Evolutionary conservation across 2,329 filamentous ascomycete genomes (phyloP), one percentile per base, ranked within the genome.

Genomic region (Xylaria sp.): DNA sequence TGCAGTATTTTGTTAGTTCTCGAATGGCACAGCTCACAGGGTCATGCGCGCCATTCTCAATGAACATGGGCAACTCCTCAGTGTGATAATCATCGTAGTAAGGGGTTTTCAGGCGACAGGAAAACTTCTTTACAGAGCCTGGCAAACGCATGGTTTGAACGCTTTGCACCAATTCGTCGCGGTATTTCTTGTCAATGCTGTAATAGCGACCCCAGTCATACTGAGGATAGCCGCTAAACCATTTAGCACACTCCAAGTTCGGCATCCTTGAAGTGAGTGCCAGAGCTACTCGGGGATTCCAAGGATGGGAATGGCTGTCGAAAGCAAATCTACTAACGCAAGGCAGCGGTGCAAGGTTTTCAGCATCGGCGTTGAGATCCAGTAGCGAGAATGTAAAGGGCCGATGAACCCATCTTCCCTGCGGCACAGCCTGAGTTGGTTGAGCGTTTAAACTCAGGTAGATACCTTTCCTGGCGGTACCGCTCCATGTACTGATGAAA

Each of bases 1-100:
- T 50, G 64, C 64, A 66, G 13, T 61, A 18, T 23, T 18, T 56
- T 20, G 64, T 66, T 0, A 61, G 13, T n/a, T 55, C 18, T 9
- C 64, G 57, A 10, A 66, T 37, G 15, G 57, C 64, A 41, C n/a
- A 50, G 41, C 64, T 61, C 2, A 66, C 39, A 23, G 57, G 57
- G 41, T 61, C 64, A 18, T 18, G 20, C 1, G 37, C 37, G n/a
- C 25, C 37, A 15, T 48, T 3, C 55, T 12, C 28, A 2, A 61
- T 44, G 20, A 66, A 66, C 13, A 4, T 56, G 3, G 64, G 64
- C 41, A 61, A 41, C 6, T 6, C 12, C 25, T 66, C 48, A 12
- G 3, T 18, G 12, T n/a, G 9, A 1, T 6, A 25, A 51, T 25
- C 9, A 20, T 48, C n/a, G 20, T 51, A 51, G 10, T 25, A 13